These are phyloP conservation scores for Malus hybrid DNA, from an alignment of 331 rosid genomes.

Conservation along the genomic window DNA sequence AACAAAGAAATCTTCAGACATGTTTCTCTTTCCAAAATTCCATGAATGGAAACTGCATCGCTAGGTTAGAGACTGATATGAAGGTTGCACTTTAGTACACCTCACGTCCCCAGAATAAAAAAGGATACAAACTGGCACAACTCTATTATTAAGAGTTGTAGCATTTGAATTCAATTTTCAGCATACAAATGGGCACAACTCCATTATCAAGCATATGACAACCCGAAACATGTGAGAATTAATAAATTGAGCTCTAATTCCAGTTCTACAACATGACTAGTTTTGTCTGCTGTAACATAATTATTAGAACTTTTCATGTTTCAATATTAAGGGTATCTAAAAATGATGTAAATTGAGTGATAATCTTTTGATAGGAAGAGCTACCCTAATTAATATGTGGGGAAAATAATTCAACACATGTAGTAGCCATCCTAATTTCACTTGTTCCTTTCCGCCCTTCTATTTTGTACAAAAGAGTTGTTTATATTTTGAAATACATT, in stretches of 20 bases:
- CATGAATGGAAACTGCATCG: neutral
- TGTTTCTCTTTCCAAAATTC: neutral
- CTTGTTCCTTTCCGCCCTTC: neutral
- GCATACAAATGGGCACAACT: neutral
- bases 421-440: neutral
- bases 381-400: no score
- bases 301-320: neutral
- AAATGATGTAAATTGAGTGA: neutral
- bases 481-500: neutral
- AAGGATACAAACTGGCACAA: no score
- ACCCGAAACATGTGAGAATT: neutral
- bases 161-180: neutral
- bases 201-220: neutral
- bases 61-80: neutral
- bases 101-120: neutral
- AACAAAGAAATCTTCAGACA: neutral
- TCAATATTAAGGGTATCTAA: neutral
- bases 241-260: neutral
- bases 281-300: neutral
- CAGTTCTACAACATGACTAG: neutral
- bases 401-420: neutral
- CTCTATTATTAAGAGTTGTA: no score
- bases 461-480: neutral
- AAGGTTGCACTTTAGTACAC: neutral
- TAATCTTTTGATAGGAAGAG: no score